Percentiles rank a stretch among this genome's conserved stretches.
Conservation (phyloP, 768 basidiomycete genomes). For the Crucibulum laeve region DNA sequence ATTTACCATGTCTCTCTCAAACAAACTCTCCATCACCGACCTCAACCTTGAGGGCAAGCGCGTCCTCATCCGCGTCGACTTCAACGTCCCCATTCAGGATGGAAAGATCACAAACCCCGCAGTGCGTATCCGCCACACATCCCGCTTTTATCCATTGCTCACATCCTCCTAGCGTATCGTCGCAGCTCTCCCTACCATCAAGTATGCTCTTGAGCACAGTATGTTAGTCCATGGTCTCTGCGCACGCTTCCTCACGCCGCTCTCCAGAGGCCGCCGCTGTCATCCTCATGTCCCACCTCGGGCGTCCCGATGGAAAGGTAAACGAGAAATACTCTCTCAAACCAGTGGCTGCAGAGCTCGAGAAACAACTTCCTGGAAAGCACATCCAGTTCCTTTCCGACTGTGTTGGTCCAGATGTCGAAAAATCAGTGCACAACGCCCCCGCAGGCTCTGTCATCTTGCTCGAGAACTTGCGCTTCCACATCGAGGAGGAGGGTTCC, state of each 20-base stretch:
- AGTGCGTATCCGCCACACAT: constrained; percentile 44
- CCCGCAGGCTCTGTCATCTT: constrained; percentile 72
- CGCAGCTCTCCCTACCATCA: constrained; percentile 92
- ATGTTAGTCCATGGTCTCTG: constrained; percentile 15
- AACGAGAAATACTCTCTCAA: constrained; percentile 87
- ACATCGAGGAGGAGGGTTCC: constrained; percentile 96
- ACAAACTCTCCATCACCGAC: constrained; percentile 92
- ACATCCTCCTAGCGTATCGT: constrained; percentile 76
- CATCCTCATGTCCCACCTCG: constrained; percentile 96
- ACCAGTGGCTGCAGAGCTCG: constrained; percentile 79
- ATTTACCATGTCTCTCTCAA: constrained; percentile 83
- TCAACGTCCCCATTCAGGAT: constrained; percentile 91
- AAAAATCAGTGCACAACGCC: constrained; percentile 69
- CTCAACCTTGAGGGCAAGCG: constrained; percentile 83
- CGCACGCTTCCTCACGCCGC: constrained; percentile 9
- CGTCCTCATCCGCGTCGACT: constrained; percentile 93
- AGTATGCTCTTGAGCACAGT: constrained; percentile 87
- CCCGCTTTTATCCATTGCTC: constrained; percentile 8
- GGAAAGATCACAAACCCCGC: constrained; percentile 95
- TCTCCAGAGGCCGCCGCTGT: constrained; percentile 70
- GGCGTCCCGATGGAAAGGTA: constrained; percentile 91
- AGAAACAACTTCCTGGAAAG: constrained; percentile 64
- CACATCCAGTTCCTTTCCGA: constrained; percentile 80
- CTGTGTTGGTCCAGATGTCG: constrained; percentile 83
- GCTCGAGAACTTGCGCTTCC: constrained; percentile 97